These are phyloP conservation scores for Petunia secreta DNA, from an alignment of 257 asterid genomes.

Conservation along the genomic window DNA sequence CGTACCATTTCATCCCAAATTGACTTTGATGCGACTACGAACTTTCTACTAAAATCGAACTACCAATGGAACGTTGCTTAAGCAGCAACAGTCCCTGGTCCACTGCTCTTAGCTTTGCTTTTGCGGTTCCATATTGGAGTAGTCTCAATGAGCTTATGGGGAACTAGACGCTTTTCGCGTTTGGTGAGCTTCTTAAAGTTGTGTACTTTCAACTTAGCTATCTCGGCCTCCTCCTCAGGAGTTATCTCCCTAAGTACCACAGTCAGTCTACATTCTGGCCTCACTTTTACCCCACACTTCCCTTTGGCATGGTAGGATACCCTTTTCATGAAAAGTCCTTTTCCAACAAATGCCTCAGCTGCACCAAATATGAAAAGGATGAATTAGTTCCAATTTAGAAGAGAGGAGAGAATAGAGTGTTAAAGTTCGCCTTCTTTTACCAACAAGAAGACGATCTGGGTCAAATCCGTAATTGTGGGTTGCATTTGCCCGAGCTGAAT, in stretches of 20 bases:
- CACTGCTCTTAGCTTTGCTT: constrained; percentile 44
- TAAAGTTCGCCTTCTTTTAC: constrained; percentile 40
- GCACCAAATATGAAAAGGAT: constrained; percentile 23
- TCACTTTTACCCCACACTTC: constrained; percentile 60
- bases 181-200: constrained; percentile 76
- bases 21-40: neutral
- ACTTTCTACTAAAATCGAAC: neutral
- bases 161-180: constrained; percentile 77
- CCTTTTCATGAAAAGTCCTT: constrained; percentile 76
- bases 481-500: constrained; percentile 91
- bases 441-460: constrained; percentile 79
- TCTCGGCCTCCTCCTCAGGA: constrained; percentile 85
- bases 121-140: constrained; percentile 93
- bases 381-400: neutral
- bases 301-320: constrained; percentile 76
- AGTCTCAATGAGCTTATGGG: constrained; percentile 82
- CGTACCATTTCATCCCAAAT: neutral
- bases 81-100: constrained; percentile 38
- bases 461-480: constrained; percentile 75
- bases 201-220: constrained; percentile 81
- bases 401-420: neutral
- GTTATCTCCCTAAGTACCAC: constrained; percentile 86
- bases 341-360: constrained; percentile 97
- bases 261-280: constrained; percentile 84
- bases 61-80: constrained; percentile 23